Evolutionary conservation across 2,329 filamentous ascomycete species (phyloP), one percentile per base, ranked within the genome.

Genomic region (Apiospora arundinis): DNA sequence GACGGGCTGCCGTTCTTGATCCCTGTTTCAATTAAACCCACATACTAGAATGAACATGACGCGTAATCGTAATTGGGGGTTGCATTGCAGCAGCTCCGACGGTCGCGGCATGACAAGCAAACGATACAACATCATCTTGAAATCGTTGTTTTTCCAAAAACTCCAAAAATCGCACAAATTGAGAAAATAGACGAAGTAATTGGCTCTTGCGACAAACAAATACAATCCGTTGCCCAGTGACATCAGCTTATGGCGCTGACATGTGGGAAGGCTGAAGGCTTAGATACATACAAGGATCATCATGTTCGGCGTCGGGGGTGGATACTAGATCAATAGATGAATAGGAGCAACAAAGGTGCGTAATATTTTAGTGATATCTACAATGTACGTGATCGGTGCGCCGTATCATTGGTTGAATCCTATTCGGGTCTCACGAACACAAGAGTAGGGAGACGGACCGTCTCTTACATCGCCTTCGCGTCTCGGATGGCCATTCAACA

Each of bases 21-120:
- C 56, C 56, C 56, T 63, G 56, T 63, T 40, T 63, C 56, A 63
- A 63, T 63, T 63, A 63, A 63, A 63, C 56, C 56, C 56, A 63
- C 56, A 63, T 63, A 21, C 56, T 63, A 63, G 28, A 63, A 9
- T 37, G 56, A 8, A 21, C 56, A n/a, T 40, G 56, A 63, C 56
- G 56, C 56, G 56, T 63, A 63, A 63, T 63, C 56, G 56, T 63
- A 63, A 63, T 63, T 40, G 56, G 56, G 56, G 56, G 56, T 63
- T 23, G 32, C 56, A 63, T 63, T 63, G 56, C 56, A 63, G 56
- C 56, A 63, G n/a, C 32, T 32, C 56, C 56, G 16, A 37, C 52
- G 16, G 28, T 60, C 16, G 52, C 52, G 28, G 52, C 16, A 60
- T 18, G 28, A 4, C 52, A 37, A 60, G 52, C 28, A 60, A 32